These are phyloP conservation scores for Raddia distichophylla DNA, from an alignment of 176 grass and related monocot species.

Conservation along the genomic window DNA sequence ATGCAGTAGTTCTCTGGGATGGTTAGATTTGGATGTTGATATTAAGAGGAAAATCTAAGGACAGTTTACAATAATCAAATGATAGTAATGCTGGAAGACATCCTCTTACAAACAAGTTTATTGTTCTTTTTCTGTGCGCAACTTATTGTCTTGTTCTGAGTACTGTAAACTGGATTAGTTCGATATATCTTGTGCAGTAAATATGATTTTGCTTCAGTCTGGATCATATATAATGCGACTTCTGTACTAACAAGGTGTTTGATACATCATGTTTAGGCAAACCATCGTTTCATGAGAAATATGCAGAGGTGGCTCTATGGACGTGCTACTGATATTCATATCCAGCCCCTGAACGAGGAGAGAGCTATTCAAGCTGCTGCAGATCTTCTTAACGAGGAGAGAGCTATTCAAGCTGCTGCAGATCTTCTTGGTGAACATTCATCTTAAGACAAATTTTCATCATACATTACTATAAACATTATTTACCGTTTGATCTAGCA, in stretches of 20 bases:
- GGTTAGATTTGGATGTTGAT: too few relatives aligned
- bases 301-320: conserved; percentile 86
- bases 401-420: too few relatives aligned
- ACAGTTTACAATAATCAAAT: background rate
- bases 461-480: too few relatives aligned
- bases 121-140: background rate
- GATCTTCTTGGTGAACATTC: conserved; percentile 84
- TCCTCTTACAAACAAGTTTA: background rate
- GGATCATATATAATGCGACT: conserved; percentile 8
- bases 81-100: background rate
- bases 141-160: conserved; percentile 5
- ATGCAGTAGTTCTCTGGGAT: too few relatives aligned
- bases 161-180: background rate
- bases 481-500: too few relatives aligned
- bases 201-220: background rate
- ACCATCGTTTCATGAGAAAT: conserved; percentile 88
- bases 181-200: background rate
- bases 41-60: too few relatives aligned
- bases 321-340: conserved; percentile 66
- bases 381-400: too few relatives aligned
- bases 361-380: conserved; percentile 87
- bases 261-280: conserved; percentile 52
- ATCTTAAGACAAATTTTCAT: conserved; percentile 38
- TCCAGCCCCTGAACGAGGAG: conserved; percentile 88
- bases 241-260: conserved; percentile 29